Base-by-base conservation (phyloP, 2,329 filamentous ascomycete species). In the Trichoderma sp. region DNA sequence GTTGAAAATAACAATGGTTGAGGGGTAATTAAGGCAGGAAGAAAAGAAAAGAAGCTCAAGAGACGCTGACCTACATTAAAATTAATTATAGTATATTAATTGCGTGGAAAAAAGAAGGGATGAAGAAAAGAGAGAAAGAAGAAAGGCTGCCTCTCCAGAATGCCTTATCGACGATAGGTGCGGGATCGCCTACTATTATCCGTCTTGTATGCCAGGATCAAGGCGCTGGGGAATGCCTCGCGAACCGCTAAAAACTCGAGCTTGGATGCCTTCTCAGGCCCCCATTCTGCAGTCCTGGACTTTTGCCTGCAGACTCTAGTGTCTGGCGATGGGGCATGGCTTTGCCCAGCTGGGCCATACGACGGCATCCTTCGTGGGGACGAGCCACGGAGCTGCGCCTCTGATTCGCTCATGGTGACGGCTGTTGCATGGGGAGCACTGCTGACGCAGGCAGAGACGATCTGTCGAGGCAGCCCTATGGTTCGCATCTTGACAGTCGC, bases 391-490 rank as follows among this genome's bases (percentile, higher is more conserved):
- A 36, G 34, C 50, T 30, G 30, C 47, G 50, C 43, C 68, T 71
- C 70, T 77, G 75, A 77, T 77, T 77, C 72, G 76, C 73, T 77
- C 76, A 76, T 80, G 80, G 73, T 70, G 78, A 72, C 76, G 77
- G 70, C 68, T 77, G 74, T 79, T 76, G 64, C 75, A 77, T 75
- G 78, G 76, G 74, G 74, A 74, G 73, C 75, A 73, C 75, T 74
- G 74, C 75, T 76, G 73, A 73, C 71, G 74, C 72, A 77, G 76
- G 74, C 76, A 75, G 73, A 76, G 72, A 74, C 55, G 65, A 71
- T 73, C 63, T 58, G 50, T 50, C 43, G 68, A 73, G 71, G 72
- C 73, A 74, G 73, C 73, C 72, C 68, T 74, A 73, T 70, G 68
- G 65, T 63, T 69, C 62, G 68, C 71, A 71, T 62, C 61, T 71